Evolutionary conservation across 345 rosid species (phyloP).

Genomic region (Brassica juncea): DNA sequence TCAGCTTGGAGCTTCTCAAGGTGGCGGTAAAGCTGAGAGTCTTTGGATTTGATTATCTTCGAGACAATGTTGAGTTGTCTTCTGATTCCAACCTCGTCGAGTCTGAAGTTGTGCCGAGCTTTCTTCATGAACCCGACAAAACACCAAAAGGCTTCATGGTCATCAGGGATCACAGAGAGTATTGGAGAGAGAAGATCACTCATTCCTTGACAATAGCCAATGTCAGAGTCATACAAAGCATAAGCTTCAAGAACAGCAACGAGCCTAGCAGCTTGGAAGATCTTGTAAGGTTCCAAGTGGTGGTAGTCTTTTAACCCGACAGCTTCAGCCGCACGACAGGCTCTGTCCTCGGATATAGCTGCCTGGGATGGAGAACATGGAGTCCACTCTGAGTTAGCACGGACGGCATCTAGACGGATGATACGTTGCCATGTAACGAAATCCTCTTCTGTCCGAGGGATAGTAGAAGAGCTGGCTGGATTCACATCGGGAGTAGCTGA

Average conservation of each 20-base stretch:
- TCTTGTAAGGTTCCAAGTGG: conserved; percentile 75
- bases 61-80: conserved; percentile 90
- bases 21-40: conserved; percentile 82
- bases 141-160: conserved; percentile 97
- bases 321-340: conserved; percentile 69
- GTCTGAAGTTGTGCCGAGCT: conserved; percentile 96
- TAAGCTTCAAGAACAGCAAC: conserved; percentile 98
- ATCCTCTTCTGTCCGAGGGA: conserved; percentile 55
- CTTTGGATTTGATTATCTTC: conserved; percentile 85
- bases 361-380: conserved; percentile 60
- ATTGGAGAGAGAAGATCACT: conserved; percentile 95
- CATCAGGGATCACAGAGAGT: conserved; percentile 71
- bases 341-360: conserved; percentile 65
- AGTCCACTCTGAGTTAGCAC: conserved; percentile 88
- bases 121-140: conserved; percentile 95
- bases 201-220: conserved; percentile 99
- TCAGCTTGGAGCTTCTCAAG: conserved; percentile 91
- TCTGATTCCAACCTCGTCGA: conserved; percentile 88
- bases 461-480: conserved; percentile 46
- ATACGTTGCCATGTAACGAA: conserved; percentile 91
- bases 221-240: conserved; percentile 85
- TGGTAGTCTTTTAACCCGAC: conserved; percentile 87
- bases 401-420: conserved; percentile 94
- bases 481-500: conserved; percentile 50
- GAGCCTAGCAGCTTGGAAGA: conserved; percentile 88